Base-by-base conservation (phyloP, 306 rosid genomes). In the Neltuma alba region DNA sequence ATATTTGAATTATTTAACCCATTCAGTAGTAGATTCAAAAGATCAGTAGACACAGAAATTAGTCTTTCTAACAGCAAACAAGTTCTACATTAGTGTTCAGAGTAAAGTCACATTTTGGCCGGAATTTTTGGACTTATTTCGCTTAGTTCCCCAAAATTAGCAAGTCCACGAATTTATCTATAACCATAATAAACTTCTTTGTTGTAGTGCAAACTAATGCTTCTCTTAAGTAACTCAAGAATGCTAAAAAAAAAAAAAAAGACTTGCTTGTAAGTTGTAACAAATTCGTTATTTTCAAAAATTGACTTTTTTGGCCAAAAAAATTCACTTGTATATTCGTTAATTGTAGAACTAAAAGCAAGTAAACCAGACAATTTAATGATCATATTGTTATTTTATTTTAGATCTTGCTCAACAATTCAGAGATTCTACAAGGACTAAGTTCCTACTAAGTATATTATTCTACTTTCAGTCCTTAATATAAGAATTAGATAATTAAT, bases 381-480 rank as follows among this genome's bases (percentile, higher is more conserved):
- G 28, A 57, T 23, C 34, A 57, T 3, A 57, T 57, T 57, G 16
- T 57, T 57, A 12, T 33, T 25, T 25, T 57, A 14, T 12, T 60
- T 5, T 14, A 25, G 41, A 14, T 62, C n/a, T 31, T 31, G 40
- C 18, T 4, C 23, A 15, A 62, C 34, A 31, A 30, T 38, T 14
- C 40, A 6, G 4, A 23, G 21, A 2, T 31, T 33, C 40, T 15
- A 5, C 14, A 62, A 62, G n/a, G 38, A 61, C 66, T 15, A 60
- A 13, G 5, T 2, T 60, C 21, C 13, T 28, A 11, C 5, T 30
- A 0, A 30, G n/a, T 30, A 28, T 61, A 28, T 23, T 33, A 2
- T 2, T 33, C 47, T 42, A 3, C 16, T 0, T 1, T 20, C 1
- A 0, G n/a, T 14, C 1, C n/a, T 45, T 11, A 2, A 45, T 15